These are phyloP conservation scores for Erodium trifolium DNA, from an alignment of 441 rosid genomes.

Conservation along the genomic window DNA sequence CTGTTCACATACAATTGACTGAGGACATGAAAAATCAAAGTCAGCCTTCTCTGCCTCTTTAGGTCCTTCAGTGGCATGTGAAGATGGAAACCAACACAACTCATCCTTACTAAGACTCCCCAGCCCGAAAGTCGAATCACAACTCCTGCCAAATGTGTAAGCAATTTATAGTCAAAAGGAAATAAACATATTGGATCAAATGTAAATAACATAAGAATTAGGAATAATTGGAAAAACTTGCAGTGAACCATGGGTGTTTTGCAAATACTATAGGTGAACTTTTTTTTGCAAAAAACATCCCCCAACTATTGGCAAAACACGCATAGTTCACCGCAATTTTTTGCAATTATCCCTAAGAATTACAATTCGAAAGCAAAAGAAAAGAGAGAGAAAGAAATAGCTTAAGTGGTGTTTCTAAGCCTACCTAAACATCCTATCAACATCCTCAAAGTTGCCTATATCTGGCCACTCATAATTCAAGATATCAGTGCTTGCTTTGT, in stretches of 20 bases:
- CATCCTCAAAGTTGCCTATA: slow-evolving; percentile 80
- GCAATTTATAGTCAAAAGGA: neutral
- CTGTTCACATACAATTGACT: slow-evolving; percentile 26
- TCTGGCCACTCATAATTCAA: slow-evolving; percentile 75
- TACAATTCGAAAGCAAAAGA: neutral
- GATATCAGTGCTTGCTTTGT: slow-evolving; percentile 20
- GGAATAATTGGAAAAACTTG: too few species aligned
- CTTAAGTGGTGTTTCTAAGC: slow-evolving; percentile 4
- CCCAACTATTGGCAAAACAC: too few species aligned
- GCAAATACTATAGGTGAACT: too few species aligned
- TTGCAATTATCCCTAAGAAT: too few species aligned
- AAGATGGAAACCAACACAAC: slow-evolving; percentile 62
- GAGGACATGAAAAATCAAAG: slow-evolving; percentile 25
- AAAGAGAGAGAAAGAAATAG: neutral
- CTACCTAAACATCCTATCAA: slow-evolving; percentile 85
- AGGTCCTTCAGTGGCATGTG: slow-evolving; percentile 43
- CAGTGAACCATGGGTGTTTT: too few species aligned
- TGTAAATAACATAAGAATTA: neutral
- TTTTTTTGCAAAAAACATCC: too few species aligned
- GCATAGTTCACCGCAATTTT: too few species aligned
- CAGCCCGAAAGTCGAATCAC: slow-evolving; percentile 73
- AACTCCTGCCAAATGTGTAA: slow-evolving; percentile 39
- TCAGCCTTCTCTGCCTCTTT: slow-evolving; percentile 40
- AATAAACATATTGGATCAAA: neutral
- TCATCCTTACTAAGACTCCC: slow-evolving; percentile 59